Conservation (phyloP, 164 flowering plant genomes). For the Cinnamomum chago region DNA sequence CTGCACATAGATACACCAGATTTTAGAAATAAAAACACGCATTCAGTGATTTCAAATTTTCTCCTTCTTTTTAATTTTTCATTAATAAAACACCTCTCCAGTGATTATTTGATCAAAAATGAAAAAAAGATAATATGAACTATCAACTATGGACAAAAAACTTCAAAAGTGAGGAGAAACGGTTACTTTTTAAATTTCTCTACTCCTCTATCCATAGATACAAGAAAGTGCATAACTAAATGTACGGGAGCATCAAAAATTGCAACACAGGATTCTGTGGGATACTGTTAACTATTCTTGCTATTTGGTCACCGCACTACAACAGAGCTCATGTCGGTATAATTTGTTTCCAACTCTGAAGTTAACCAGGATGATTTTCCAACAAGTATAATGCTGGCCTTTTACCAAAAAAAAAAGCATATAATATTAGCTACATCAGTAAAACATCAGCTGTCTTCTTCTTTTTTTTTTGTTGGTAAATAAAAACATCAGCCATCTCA, state of each 20-base stretch:
- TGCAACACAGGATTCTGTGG: not conserved
- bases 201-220: too few species aligned
- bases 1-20: constrained; percentile 3
- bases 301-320: not conserved
- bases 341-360: not conserved
- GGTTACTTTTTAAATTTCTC: too few species aligned
- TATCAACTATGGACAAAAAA: not conserved
- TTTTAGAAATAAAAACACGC: not conserved
- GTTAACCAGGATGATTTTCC: not conserved
- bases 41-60: too few species aligned
- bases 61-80: too few species aligned
- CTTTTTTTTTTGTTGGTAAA: not conserved
- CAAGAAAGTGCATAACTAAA: not conserved
- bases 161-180: not conserved
- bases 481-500: too few species aligned
- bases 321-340: not conserved
- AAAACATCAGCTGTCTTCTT: too few species aligned
- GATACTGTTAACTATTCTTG: not conserved
- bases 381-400: not conserved
- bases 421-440: too few species aligned
- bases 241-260: not conserved
- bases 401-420: too few species aligned
- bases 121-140: not conserved
- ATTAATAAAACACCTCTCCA: not conserved
- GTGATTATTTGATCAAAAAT: not conserved